phyloP scores from a whole-genome alignment of 2,329 filamentous ascomycete genomes.

The Claviceps maximensis region DNA sequence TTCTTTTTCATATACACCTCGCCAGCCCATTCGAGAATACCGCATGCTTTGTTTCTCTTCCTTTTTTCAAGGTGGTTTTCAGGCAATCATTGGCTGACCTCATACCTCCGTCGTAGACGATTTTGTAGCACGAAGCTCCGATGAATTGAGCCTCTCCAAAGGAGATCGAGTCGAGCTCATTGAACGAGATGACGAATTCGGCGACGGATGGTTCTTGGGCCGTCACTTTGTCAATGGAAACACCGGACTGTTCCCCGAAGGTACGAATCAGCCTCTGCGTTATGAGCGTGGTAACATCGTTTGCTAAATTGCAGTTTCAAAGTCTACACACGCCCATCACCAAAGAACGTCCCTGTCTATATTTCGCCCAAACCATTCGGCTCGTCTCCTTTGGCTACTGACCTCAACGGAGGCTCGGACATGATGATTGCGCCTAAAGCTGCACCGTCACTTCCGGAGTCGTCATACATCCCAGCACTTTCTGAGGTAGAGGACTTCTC shows the following conservation, averaged over 20 bases:
- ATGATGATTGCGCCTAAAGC: conserved; percentile 12
- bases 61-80: not conserved
- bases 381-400: conserved; percentile 18
- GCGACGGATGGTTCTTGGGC: conserved; percentile 75
- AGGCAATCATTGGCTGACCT: conserved; percentile 2
- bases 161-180: conserved; percentile 74
- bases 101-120: conserved; percentile 48
- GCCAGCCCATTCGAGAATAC: not conserved
- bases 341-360: conserved; percentile 28
- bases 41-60: not conserved
- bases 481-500: conserved; percentile 13
- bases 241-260: conserved; percentile 72
- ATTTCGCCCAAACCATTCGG: conserved; percentile 17
- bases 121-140: conserved; percentile 79
- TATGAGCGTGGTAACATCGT: conserved; percentile 6
- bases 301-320: conserved; percentile 13
- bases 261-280: conserved; percentile 27
- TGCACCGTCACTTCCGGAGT: conserved; percentile 20
- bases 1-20: no score
- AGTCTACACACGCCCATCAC: conserved; percentile 51
- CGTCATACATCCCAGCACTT: conserved; percentile 17
- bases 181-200: conserved; percentile 78
- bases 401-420: conserved; percentile 11
- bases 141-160: conserved; percentile 80
- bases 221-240: conserved; percentile 60